Evolutionary conservation across 1,284 basidiomycete species (phyloP), one percentile per base, ranked within the genome.

Genomic region (Bjerkandera adusta): DNA sequence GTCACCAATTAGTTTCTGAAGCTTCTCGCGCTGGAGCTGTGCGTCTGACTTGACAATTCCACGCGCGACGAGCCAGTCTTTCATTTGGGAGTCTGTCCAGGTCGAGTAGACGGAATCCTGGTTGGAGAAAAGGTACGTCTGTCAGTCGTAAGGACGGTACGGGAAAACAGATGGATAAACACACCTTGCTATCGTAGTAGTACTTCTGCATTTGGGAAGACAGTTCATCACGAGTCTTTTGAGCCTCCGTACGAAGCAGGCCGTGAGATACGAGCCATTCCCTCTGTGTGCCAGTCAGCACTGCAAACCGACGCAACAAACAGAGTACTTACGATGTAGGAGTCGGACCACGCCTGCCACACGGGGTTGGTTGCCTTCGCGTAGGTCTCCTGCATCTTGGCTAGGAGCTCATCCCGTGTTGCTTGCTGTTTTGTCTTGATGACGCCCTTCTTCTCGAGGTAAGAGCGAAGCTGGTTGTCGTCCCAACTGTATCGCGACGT

Each of bases 301-400:
- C 15, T n/a, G 22, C 35, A 44, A 26, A 20, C 4, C 16, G 15
- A 34, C 34, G 25, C 40, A 15, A 38, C 37, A 40, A 7, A 3
- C 32, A 39, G 44, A 20, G 57, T 2, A 54, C 81, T 57, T 58
- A 92, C 90, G 43, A 94, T 79, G 62, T 90, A 89, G 2, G 82
- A 86, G 60, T 89, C 85, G 36, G 83, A 85, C 93, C 93, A 97
- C 4, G 83, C 79, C 27, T 89, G 72, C 78, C 89, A 97, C 37
- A 86, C 66, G 1, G 88, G 85, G 49, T 76, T 68, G 6, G 79
- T 61, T 13, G 77, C 70, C 37, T 73, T 70, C 26, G 79, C 80
- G 63, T 93, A 94, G 0, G 82, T 75, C 24, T 81, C 73, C 36
- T 75, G 73, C 74, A 92, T 87, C 61, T 84, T 73, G 13, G 68